Conservation (phyloP, 2,329 filamentous ascomycete species). For the Fragosphaeria purpurea region DNA sequence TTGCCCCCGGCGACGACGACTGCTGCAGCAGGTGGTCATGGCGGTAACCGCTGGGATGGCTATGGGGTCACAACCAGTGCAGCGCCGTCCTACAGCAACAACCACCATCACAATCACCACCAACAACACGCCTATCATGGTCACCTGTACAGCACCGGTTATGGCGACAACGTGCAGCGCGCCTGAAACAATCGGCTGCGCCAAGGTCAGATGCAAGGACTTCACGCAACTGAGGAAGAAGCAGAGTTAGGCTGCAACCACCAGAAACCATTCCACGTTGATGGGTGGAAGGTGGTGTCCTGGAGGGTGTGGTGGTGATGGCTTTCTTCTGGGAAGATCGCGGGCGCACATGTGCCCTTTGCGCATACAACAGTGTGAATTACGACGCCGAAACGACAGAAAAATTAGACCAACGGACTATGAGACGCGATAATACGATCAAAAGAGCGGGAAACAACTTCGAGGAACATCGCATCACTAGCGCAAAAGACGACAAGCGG, state of each 20-base stretch:
- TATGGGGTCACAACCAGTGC: conserved; percentile 8
- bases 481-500: background rate
- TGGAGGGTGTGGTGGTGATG: too few relatives aligned
- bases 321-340: too few relatives aligned
- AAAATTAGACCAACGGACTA: too few relatives aligned
- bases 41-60: conserved; percentile 10
- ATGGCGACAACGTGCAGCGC: conserved; percentile 12
- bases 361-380: too few relatives aligned
- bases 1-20: background rate
- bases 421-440: too few relatives aligned
- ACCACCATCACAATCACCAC: conserved; percentile 7
- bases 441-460: too few relatives aligned
- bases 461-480: background rate
- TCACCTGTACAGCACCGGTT: conserved; percentile 12
- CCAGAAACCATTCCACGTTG: too few relatives aligned
- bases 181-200: conserved; percentile 1
- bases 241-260: too few relatives aligned
- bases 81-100: conserved; percentile 1
- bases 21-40: background rate
- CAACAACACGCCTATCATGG: conserved; percentile 8
- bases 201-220: background rate
- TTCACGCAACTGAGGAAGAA: background rate
- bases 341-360: too few relatives aligned
- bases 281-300: too few relatives aligned
- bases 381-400: too few relatives aligned